Conservation (phyloP, 805 yeast genomes). For the Grigorovia jiainica region DNA sequence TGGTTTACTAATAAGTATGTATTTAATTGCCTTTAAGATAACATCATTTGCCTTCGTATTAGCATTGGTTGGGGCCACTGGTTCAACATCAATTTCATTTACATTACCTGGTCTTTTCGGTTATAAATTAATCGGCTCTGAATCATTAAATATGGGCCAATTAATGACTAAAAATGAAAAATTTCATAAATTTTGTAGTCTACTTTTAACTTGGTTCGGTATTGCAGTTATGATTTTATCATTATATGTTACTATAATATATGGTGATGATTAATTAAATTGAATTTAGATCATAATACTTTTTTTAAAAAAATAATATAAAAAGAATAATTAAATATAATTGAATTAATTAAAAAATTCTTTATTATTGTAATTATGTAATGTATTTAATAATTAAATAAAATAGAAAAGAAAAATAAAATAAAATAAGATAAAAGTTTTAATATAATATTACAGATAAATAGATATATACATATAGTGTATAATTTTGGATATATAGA, state of each 20-base stretch:
- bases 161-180: conserved; percentile 23
- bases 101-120: conserved; percentile 86
- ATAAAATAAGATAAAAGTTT: not conserved
- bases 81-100: conserved; percentile 85
- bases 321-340: too few relatives aligned
- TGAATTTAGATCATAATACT: too few relatives aligned
- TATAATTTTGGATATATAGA: too few relatives aligned
- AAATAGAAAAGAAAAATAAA: too few relatives aligned
- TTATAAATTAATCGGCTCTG: conserved; percentile 48
- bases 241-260: conserved; percentile 31
- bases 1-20: conserved; percentile 40
- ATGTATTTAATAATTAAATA: too few relatives aligned
- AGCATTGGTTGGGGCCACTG: conserved; percentile 87
- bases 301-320: too few relatives aligned
- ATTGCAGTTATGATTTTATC: conserved; percentile 61
- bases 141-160: conserved; percentile 22
- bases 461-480: not conserved
- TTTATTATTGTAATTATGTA: too few relatives aligned
- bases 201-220: conserved; percentile 60
- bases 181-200: conserved; percentile 36
- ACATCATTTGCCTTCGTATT: conserved; percentile 70
- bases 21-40: conserved; percentile 54
- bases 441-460: not conserved
- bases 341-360: too few relatives aligned
- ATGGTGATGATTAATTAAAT: conserved; percentile 4